phyloP scores from a whole-genome alignment of 2,329 filamentous ascomycete species.

The Fusarium poae region DNA sequence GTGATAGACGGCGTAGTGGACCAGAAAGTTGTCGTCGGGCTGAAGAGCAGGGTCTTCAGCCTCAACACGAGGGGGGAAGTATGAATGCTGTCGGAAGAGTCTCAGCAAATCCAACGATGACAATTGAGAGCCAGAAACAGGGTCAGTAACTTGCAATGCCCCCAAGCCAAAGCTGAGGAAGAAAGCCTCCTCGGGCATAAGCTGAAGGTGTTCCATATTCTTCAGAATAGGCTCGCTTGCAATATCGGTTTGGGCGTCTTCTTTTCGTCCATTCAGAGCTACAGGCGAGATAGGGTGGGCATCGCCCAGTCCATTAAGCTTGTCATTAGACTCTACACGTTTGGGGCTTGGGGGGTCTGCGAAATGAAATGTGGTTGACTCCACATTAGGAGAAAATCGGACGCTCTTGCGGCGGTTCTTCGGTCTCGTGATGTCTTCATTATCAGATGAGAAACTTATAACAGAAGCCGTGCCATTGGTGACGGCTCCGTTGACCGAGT shows the following conservation, averaged over 20 bases:
- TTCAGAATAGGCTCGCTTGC: constrained; percentile 47
- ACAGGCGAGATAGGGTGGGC: constrained; percentile 27
- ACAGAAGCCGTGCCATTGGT: constrained; percentile 25
- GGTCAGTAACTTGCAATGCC: constrained; percentile 72
- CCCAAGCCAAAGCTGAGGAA: constrained; percentile 88
- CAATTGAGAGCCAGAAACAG: constrained; percentile 60
- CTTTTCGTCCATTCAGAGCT: constrained; percentile 13
- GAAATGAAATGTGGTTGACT: constrained; percentile 71
- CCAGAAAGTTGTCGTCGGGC: constrained; percentile 85
- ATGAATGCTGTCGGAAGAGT: constrained; percentile 77
- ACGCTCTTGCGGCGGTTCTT: constrained; percentile 72
- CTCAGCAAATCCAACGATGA: constrained; percentile 70
- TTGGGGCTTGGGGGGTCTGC: constrained; percentile 65
- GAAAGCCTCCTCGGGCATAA: constrained; percentile 91
- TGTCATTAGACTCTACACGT: constrained; percentile 44
- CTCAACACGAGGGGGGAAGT: constrained; percentile 70
- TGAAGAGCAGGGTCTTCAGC: constrained; percentile 60
- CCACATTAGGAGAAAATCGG: constrained; percentile 75
- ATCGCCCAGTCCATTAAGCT: constrained; percentile 18
- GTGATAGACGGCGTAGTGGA: constrained; percentile 92
- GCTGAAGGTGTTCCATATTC: constrained; percentile 86
- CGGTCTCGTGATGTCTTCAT: constrained; percentile 34
- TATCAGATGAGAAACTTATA: constrained; percentile 38
- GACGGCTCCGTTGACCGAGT: constrained; percentile 6
- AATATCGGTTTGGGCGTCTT: background rate